These are phyloP conservation scores for Lachancea sp. DNA, from an alignment of 805 yeast genomes.

Conservation along the genomic window DNA sequence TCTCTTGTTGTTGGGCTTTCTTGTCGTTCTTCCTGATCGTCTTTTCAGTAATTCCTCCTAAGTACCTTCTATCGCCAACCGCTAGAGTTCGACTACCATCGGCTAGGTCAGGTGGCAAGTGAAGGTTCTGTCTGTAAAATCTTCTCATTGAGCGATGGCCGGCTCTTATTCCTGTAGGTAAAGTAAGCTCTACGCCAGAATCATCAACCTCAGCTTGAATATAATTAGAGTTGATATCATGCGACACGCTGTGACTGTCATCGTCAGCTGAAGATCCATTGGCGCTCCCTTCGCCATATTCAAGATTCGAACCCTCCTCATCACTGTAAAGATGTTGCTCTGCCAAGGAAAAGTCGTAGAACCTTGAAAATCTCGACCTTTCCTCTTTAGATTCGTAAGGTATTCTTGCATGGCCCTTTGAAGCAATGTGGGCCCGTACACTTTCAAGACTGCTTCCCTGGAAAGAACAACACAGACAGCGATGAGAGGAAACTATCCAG, in stretches of 20 bases:
- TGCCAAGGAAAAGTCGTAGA: conserved; percentile 77
- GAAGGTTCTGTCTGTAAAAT: conserved; percentile 60
- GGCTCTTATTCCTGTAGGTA: conserved; percentile 72
- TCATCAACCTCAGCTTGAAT: conserved; percentile 40
- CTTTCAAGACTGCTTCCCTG: conserved; percentile 82
- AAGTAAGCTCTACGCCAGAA: conserved; percentile 55
- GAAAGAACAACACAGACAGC: conserved; percentile 75
- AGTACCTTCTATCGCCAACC: conserved; percentile 63
- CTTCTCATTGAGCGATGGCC: conserved; percentile 77
- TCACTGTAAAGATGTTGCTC: conserved; percentile 16
- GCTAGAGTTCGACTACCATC: conserved; percentile 73
- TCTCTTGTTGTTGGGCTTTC: conserved; percentile 37
- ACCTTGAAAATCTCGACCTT: conserved; percentile 65
- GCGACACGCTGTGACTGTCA: neutral
- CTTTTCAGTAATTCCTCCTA: conserved; percentile 55
- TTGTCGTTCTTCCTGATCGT: conserved; percentile 47
- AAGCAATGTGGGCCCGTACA: conserved; percentile 79
- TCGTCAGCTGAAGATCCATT: conserved; percentile 12
- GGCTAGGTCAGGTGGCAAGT: conserved; percentile 38
- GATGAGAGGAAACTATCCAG: conserved; percentile 73
- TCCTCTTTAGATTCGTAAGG: conserved; percentile 84
- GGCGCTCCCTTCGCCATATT: conserved; percentile 9
- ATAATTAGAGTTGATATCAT: conserved; percentile 30
- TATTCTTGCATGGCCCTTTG: conserved; percentile 80
- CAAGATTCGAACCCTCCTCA: conserved; percentile 4